phyloP scores from a whole-genome alignment of 2,329 filamentous ascomycete genomes.

The Monilinia fructicola region DNA sequence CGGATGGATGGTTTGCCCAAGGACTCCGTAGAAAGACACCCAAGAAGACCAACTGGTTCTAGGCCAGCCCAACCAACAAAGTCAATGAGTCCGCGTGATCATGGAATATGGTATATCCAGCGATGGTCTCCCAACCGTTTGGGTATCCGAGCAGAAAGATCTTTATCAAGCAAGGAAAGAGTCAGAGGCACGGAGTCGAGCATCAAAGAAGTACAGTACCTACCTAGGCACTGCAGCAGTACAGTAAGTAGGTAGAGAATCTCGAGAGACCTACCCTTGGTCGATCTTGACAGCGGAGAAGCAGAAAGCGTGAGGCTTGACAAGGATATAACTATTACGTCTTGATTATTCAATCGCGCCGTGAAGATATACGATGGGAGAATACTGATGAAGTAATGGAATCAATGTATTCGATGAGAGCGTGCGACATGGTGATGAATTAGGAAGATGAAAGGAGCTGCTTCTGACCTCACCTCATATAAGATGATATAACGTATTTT shows the following conservation, averaged over 20 bases:
- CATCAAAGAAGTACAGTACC: neutral
- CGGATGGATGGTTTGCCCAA: too few species aligned
- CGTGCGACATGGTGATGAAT: neutral
- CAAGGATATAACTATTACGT: slow-evolving; percentile 22
- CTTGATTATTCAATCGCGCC: slow-evolving; percentile 3
- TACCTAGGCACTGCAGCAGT: too few species aligned
- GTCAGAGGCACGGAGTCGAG: too few species aligned
- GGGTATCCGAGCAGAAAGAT: neutral
- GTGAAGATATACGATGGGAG: neutral
- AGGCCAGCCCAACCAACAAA: too few species aligned
- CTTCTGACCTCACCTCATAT: too few species aligned
- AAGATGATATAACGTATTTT: slow-evolving; percentile 3
- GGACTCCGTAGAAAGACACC: neutral
- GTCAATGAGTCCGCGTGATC: neutral
- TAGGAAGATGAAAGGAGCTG: neutral
- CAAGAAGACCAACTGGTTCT: too few species aligned
- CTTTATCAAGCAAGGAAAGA: too few species aligned
- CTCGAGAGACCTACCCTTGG: too few species aligned
- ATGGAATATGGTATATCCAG: too few species aligned
- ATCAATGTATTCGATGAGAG: slow-evolving; percentile 15
- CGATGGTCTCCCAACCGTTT: neutral
- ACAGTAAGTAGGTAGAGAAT: too few species aligned
- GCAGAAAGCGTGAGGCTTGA: slow-evolving; percentile 12
- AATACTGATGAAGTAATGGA: slow-evolving; percentile 21
- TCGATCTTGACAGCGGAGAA: slow-evolving; percentile 17